These are phyloP conservation scores for Colletotrichum orchidophilum DNA, from an alignment of 2,329 filamentous ascomycete species.

Conservation along the genomic window DNA sequence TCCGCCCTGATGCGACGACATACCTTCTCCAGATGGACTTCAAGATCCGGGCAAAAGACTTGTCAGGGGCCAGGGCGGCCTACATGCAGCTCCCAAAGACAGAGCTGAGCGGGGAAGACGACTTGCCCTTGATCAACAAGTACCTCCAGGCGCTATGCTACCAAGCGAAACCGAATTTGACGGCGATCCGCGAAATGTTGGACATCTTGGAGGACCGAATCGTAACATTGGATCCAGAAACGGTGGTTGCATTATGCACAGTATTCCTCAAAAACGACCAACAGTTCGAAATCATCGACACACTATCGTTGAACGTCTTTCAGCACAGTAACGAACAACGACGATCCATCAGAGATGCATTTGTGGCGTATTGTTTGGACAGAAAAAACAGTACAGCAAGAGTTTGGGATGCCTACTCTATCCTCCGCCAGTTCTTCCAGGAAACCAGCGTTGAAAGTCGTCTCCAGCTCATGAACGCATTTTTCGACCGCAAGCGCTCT, in stretches of 20 bases:
- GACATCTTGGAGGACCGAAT: constrained; percentile 77
- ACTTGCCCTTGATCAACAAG: constrained; percentile 72
- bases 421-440: constrained; percentile 71
- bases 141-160: constrained; percentile 76
- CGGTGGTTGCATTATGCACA: constrained; percentile 77
- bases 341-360: constrained; percentile 68
- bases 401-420: constrained; percentile 72
- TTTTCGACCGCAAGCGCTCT: constrained; percentile 79
- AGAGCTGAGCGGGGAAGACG: constrained; percentile 62
- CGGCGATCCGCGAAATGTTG: constrained; percentile 77
- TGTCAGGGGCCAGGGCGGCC: constrained; percentile 73
- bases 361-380: constrained; percentile 76
- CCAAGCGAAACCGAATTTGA: constrained; percentile 69
- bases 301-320: constrained; percentile 79
- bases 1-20: constrained; percentile 75
- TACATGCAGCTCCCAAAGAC: constrained; percentile 68
- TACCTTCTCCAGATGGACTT: constrained; percentile 81
- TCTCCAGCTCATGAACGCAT: constrained; percentile 79
- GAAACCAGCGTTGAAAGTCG: constrained; percentile 74
- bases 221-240: constrained; percentile 76
- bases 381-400: constrained; percentile 68
- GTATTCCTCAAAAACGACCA: constrained; percentile 81
- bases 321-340: constrained; percentile 78
- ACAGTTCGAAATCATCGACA: constrained; percentile 80
- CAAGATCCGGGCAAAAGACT: constrained; percentile 75